phyloP scores from a whole-genome alignment of 1,139 yeast genomes.

The Pichia sp. region DNA sequence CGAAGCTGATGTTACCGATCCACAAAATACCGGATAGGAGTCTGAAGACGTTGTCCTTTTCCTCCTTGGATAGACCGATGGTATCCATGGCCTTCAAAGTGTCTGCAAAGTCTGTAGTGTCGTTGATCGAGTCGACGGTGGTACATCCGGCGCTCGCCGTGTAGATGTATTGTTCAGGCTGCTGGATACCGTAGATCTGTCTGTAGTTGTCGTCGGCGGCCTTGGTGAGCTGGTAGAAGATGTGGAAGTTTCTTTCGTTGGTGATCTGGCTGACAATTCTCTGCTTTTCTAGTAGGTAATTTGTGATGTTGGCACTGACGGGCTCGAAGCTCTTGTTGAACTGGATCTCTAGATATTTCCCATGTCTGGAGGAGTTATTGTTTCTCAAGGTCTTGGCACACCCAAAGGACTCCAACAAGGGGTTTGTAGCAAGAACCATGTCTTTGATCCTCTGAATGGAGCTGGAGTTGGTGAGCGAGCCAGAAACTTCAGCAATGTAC shows the following conservation, averaged over 20 bases:
- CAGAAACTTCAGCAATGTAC: slow-evolving; percentile 86
- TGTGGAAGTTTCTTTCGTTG: slow-evolving; percentile 94
- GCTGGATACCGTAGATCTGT: slow-evolving; percentile 81
- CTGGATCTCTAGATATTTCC: slow-evolving; percentile 89
- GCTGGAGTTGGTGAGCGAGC: slow-evolving; percentile 47
- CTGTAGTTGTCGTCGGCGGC: slow-evolving; percentile 84
- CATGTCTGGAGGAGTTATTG: slow-evolving; percentile 95
- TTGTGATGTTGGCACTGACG: slow-evolving; percentile 92
- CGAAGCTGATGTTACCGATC: slow-evolving; percentile 89
- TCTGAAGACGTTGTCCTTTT: slow-evolving; percentile 87
- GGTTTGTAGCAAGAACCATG: slow-evolving; percentile 97
- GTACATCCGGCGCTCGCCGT: slow-evolving; percentile 87
- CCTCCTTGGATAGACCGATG: slow-evolving; percentile 75
- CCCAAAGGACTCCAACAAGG: slow-evolving; percentile 92
- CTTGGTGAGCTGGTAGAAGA: slow-evolving; percentile 92
- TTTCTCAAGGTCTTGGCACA: slow-evolving; percentile 97
- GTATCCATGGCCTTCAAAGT: slow-evolving; percentile 82
- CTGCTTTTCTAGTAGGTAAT: slow-evolving; percentile 89
- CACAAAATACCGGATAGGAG: slow-evolving; percentile 82
- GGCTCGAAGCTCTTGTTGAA: slow-evolving; percentile 84
- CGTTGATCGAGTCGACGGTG: slow-evolving; percentile 82
- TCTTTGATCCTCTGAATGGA: slow-evolving; percentile 83
- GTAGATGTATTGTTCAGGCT: slow-evolving; percentile 87
- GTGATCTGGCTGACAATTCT: slow-evolving; percentile 91
- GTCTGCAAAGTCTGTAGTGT: slow-evolving; percentile 68